Evolutionary conservation across 2,329 filamentous ascomycete genomes (phyloP), one percentile per base, ranked within the genome.

Genomic region (Cladobotryum protrusum): DNA sequence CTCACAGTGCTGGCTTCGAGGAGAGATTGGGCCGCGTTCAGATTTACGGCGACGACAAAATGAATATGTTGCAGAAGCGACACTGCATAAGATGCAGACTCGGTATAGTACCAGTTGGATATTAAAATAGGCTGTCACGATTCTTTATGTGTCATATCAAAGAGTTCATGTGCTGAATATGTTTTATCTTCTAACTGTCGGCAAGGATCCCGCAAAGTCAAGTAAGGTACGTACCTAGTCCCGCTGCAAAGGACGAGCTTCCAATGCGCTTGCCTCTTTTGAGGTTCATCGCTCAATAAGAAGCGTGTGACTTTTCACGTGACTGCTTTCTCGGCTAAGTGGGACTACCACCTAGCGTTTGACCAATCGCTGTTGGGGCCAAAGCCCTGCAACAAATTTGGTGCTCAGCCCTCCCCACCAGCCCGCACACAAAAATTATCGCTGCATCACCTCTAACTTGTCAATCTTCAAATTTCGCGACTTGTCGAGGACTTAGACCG

Each of bases 401-500:
- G 61, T 54, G 53, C 55, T 59, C 61, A 68, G 65, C 67, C 67
- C 67, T 70, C 65, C 54, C 65, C 66, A 69, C 65, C 61, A 52
- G 58, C 57, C 45, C 68, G 60, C 68, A 67, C 67, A 70, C 67
- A 71, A 71, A 71, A 69, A 66, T 65, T 64, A 66, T 67, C 64
- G 61, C 60, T 60, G 62, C 58, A 58, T 60, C 60, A 62, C 59
- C 51, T 68, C 55, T 62, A 66, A 68, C 66, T 67, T 64, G 65
- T 64, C 57, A 63, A 69, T 67, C 64, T 64, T 61, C 62, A 67
- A 67, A 64, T 63, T 64, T 69, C 64, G 66, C 63, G 67, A 68
- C 57, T 60, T 65, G 66, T 72, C 66, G 69, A 68, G 63, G 70
- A 70, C 67, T 72, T 62, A 61, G 61, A 71, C 70, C 65, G 72